A percentile compares a stretch with the other conserved stretches of the same genome.
Evolutionary conservation across 2,329 filamentous ascomycete genomes (phyloP).

Genomic region (Fusarium zealandicum): DNA sequence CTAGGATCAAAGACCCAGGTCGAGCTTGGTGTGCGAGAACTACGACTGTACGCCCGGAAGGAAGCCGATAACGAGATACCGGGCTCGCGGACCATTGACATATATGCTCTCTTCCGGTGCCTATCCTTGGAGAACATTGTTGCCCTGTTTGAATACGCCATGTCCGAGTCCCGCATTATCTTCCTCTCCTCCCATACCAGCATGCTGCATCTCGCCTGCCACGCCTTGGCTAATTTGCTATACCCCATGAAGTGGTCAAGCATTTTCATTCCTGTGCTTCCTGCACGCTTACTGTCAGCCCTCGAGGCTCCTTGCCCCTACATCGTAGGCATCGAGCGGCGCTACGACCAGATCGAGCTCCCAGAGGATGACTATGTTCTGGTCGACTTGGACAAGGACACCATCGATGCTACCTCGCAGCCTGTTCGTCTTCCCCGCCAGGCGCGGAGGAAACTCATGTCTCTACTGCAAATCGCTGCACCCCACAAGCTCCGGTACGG

Average conservation of each 20-base stretch:
- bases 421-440: constrained; percentile 85
- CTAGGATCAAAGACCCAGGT: constrained; percentile 95
- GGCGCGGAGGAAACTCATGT: constrained; percentile 86
- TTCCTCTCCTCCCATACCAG: constrained; percentile 93
- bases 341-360: constrained; percentile 84
- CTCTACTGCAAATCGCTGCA: constrained; percentile 86
- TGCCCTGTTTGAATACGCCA: constrained; percentile 88
- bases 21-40: constrained; percentile 86
- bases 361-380: constrained; percentile 96
- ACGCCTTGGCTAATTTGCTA: constrained; percentile 83
- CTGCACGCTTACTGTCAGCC: constrained; percentile 85
- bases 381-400: constrained; percentile 90
- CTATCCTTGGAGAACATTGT: constrained; percentile 93
- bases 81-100: constrained; percentile 86
- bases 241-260: constrained; percentile 94
- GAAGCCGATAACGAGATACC: constrained; percentile 94
- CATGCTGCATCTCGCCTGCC: constrained; percentile 92
- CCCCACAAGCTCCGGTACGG: constrained; percentile 89
- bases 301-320: constrained; percentile 96
- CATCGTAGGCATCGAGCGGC: constrained; percentile 92
- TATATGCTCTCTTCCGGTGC: constrained; percentile 91
- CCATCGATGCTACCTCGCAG: constrained; percentile 81
- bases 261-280: constrained; percentile 91
- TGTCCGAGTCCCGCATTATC: constrained; percentile 94
- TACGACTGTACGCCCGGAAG: constrained; percentile 90